Evolutionary conservation across 164 flowering plant genomes (phyloP), one percentile per base, ranked within the genome.

Genomic region (Hamamelis virginiana): DNA sequence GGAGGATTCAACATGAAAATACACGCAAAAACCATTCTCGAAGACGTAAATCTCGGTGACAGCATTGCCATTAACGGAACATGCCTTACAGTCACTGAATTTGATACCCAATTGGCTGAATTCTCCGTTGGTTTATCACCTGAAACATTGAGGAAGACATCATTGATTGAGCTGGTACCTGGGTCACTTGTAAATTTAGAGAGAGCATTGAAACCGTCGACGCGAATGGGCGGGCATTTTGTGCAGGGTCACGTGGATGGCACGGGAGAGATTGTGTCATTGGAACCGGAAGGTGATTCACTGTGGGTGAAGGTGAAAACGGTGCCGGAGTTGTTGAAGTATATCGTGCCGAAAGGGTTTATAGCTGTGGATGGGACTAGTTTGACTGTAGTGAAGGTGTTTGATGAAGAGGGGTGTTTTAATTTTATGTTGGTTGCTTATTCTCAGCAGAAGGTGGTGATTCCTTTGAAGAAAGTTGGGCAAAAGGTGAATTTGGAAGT

Each of bases 211-310:
- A 69, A 62, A 58, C 91, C 97, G 1, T 73, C 80, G 13, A 82
- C 89, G 25, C 71, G 97, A 52, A 86, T 94, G 96, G 98, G 98
- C 16, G 97, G 98, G 72, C 98, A 94, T 81, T 90, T 92, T 68
- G 98, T 94, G 78, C 97, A 94, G 83, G 97, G 98, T 0, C 98
- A 94, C 59, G 98, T 94, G 43, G 98, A 94, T 64, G 93, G 97
- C 38, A 89, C 93, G 0, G 98, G 97, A 0, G 91, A 82, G 81
- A 94, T 94, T 53, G 91, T 87, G 56, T 63, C 77, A 12, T 72
- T 56, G 62, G 81, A 75, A 22, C 67, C 72, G 0, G 98, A 94
- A 62, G 94, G 85, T 1, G 98, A 94, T 66, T 92, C 98, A 0
- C 66, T 94, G 78, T 94, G 98, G 97, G 75, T 94, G 65, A 91